Evolutionary conservation across 2,329 filamentous ascomycete species (phyloP).

Genomic region (Colletotrichum phormii): DNA sequence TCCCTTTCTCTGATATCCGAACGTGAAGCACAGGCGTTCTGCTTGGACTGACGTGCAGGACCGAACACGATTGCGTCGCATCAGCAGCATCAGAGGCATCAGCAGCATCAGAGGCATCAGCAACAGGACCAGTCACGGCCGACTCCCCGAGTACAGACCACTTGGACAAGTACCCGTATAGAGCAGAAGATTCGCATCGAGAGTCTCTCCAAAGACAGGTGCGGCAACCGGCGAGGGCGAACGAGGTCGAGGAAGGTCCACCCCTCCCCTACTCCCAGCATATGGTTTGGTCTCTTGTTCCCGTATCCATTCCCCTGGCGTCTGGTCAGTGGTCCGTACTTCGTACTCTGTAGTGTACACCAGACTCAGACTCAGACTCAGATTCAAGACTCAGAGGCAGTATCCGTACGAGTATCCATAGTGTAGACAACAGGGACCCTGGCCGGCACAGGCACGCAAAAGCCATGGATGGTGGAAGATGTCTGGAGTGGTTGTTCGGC

Average conservation of each 20-base stretch:
- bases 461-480: constrained; percentile 20
- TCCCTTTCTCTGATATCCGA: constrained; percentile 4
- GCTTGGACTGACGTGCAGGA: constrained; percentile 25
- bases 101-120: background rate
- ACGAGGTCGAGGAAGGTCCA: constrained; percentile 21
- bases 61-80: constrained; percentile 22
- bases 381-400: too few relatives aligned
- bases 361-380: background rate
- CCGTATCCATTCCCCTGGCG: constrained; percentile 14
- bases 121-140: too few relatives aligned
- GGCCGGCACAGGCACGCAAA: constrained; percentile 4
- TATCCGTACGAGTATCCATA: too few relatives aligned
- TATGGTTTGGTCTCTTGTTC: constrained; percentile 1
- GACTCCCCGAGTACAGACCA: background rate
- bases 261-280: background rate
- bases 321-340: background rate
- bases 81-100: background rate
- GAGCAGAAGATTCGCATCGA: background rate
- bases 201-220: background rate
- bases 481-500: constrained; percentile 19
- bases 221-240: background rate
- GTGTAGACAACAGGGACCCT: constrained; percentile 17
- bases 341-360: background rate
- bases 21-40: constrained; percentile 17
- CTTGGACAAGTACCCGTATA: background rate